Percentiles rank a stretch among this genome's conserved stretches.
Evolutionary conservation across 257 asterid species (phyloP).

Genomic region (Haberlea rhodopensis): DNA sequence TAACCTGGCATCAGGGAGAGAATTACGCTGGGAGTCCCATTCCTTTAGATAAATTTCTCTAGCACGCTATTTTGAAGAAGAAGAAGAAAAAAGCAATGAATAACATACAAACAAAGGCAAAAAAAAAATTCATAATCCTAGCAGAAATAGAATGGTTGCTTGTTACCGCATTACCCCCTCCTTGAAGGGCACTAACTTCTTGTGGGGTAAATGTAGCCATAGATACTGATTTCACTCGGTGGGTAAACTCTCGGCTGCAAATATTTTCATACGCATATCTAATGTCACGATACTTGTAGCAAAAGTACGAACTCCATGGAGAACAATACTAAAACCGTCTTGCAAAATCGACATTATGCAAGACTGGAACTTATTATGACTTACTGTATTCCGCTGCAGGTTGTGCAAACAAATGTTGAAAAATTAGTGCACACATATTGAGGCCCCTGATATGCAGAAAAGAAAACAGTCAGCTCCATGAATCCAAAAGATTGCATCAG

Average conservation of each 20-base stretch:
- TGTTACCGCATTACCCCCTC: constrained; percentile 95
- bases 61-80: constrained; percentile 61
- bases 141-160: constrained; percentile 22
- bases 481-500: constrained; percentile 17
- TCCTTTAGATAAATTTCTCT: constrained; percentile 88
- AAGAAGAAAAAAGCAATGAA: constrained; percentile 26
- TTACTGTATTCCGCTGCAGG: constrained; percentile 96
- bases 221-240: constrained; percentile 91
- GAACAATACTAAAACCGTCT: constrained; percentile 7
- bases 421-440: constrained; percentile 92
- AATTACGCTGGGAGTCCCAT: constrained; percentile 92
- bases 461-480: constrained; percentile 25
- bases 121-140: constrained; percentile 12
- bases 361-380: constrained; percentile 29
- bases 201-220: constrained; percentile 96
- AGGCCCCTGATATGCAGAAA: constrained; percentile 68
- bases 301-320: constrained; percentile 16
- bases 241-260: constrained; percentile 97
- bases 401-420: constrained; percentile 92
- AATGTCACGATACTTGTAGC: constrained; percentile 8
- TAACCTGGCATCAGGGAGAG: constrained; percentile 94
- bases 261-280: constrained; percentile 31
- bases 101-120: constrained; percentile 17
- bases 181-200: constrained; percentile 99
- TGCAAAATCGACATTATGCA: constrained; percentile 16